phyloP scores from a whole-genome alignment of 306 rosid genomes.

The Medicago arabica region DNA sequence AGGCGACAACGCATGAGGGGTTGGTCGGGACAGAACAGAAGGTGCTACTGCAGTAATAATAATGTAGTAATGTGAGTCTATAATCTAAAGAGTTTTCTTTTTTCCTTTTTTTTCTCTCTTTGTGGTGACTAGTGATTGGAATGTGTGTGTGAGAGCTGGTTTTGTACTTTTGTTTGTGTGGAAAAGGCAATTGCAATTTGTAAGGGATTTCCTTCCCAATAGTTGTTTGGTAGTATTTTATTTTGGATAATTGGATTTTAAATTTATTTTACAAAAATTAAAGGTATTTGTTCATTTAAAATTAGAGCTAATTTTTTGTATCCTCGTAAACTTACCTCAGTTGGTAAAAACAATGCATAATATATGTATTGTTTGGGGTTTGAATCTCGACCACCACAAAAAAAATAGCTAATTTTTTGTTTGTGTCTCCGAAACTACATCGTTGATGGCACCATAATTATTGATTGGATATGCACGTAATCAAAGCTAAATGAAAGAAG shows the following conservation, averaged over 20 bases:
- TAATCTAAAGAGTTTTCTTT: conserved; percentile 27
- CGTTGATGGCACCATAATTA: too few relatives aligned
- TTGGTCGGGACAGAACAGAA: conserved; percentile 35
- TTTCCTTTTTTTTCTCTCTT: background rate
- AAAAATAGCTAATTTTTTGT: too few relatives aligned
- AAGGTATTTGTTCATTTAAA: too few relatives aligned
- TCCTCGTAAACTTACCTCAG: too few relatives aligned
- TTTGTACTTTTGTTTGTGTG: conserved; percentile 29
- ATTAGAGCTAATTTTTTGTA: too few relatives aligned
- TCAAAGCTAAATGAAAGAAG: too few relatives aligned
- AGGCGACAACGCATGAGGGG: conserved; percentile 44
- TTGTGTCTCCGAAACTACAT: too few relatives aligned
- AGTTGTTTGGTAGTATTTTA: background rate
- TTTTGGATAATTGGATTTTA: background rate
- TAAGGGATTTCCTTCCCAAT: background rate
- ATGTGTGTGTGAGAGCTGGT: conserved; percentile 42
- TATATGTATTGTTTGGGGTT: too few relatives aligned
- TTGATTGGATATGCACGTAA: too few relatives aligned
- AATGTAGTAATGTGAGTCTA: conserved; percentile 4
- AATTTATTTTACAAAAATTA: background rate
- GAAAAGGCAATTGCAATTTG: conserved; percentile 5
- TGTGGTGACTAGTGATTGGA: background rate
- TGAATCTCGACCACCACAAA: too few relatives aligned
- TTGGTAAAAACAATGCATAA: too few relatives aligned
- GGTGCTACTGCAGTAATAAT: conserved; percentile 17